Evolutionary conservation across 2,329 filamentous ascomycete genomes (phyloP), one percentile per base, ranked within the genome.

Genomic region (Verticillium dahliae): DNA sequence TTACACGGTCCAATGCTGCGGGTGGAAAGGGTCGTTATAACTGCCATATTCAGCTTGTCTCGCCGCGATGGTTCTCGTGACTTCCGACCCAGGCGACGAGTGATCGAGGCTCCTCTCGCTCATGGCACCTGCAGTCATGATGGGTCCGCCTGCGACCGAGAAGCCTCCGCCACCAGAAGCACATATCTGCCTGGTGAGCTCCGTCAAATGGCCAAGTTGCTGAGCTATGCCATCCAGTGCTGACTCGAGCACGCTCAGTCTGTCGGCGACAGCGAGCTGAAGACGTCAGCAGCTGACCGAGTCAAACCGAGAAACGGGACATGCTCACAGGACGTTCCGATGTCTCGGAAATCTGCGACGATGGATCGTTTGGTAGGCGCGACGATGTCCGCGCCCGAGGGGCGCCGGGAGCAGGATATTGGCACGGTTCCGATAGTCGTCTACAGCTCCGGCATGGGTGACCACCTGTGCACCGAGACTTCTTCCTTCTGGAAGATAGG

Each of bases 1-100:
- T 58, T 50, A 58, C 57, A 58, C 57, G 3, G 57, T 41, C 57
- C 57, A 58, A 18, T 58, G 39, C 27, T 50, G 39, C 3, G 57
- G 6, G 14, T 58, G 31, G 18, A 58, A 58, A 4, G 57, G 57
- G 14, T 58, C 57, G 11, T 22, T 22, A 22, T 10, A 57, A 31
- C 11, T 22, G 18, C 45, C 45, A 5, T 22, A 10, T 6, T 57
- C 33, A 15, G 35, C 18, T 10, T 18, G 55, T 37, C 55, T 5
- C 13, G 34, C 11, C n/a, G 34, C 55, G 18, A 37, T 37, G 34
- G 31, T 13, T 15, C 55, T 57, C 14, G 34, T 35, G 14, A 35
- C 11, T 13, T 27, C 55, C 3, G 55, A 57, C 13, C 15, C 55
- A 5, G 55, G 55, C n/a, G 55, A 37, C 13, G 31, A 35, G 33